Evolutionary conservation across 495 filamentous ascomycete species (phyloP).

Genomic region (Poronia punctata): DNA sequence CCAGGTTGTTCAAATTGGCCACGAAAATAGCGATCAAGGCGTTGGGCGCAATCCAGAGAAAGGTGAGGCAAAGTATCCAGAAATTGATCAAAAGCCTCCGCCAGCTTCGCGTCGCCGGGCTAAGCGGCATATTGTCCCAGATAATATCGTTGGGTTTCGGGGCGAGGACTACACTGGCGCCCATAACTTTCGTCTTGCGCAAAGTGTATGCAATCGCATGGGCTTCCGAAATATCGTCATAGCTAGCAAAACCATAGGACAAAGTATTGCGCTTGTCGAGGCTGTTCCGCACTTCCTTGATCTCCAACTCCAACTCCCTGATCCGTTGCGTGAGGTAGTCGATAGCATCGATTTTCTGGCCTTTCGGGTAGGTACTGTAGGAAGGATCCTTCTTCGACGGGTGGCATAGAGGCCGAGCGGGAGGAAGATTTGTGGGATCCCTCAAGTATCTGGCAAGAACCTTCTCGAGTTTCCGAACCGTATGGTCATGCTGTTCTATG

Average conservation of each 20-base stretch:
- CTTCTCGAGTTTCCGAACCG: conserved; percentile 74
- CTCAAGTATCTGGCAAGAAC: conserved; percentile 84
- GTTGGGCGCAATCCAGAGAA: conserved; percentile 93
- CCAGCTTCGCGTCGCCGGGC: conserved; percentile 57
- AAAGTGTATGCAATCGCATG: conserved; percentile 79
- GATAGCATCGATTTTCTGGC: conserved; percentile 84
- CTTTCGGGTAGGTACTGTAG: conserved; percentile 48
- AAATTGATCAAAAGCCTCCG: conserved; percentile 71
- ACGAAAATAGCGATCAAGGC: conserved; percentile 91
- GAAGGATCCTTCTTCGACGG: conserved; percentile 66
- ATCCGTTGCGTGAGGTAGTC: conserved; percentile 87
- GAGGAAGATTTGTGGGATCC: conserved; percentile 72
- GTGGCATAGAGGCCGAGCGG: conserved; percentile 68
- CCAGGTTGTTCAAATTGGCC: conserved; percentile 74
- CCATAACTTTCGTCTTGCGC: conserved; percentile 72
- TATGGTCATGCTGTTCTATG: conserved; percentile 74
- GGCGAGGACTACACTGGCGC: conserved; percentile 70
- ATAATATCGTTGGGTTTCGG: conserved; percentile 88
- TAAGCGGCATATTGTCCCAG: conserved; percentile 84
- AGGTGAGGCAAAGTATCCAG: conserved; percentile 73
- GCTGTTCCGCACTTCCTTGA: conserved; percentile 70
- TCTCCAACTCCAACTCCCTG: conserved; percentile 69
- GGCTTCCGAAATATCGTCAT: conserved; percentile 77
- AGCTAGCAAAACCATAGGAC: conserved; percentile 91
- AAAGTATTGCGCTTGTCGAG: conserved; percentile 83